Evolutionary conservation across 2,329 filamentous ascomycete genomes (phyloP), one percentile per base, ranked within the genome.

Genomic region (Chrysosphaeria jannelii): DNA sequence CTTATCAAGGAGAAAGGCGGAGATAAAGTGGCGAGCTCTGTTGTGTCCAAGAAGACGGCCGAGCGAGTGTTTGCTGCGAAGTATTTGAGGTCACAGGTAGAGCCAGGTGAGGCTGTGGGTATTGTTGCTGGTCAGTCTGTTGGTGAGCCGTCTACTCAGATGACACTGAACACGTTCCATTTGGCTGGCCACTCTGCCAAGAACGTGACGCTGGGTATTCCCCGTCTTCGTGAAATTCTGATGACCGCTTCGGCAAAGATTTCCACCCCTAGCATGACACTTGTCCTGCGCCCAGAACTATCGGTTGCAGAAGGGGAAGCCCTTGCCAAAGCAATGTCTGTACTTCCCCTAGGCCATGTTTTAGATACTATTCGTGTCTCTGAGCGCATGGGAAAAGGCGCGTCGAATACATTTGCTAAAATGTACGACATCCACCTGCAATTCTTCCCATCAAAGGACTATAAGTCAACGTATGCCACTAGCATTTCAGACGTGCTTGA

Each of bases 141-240:
- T 20, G 85, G 85, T 39, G 88, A 97, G 40, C 85, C 88, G 6
- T 91, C 79, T 3, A 97, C 85, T 8, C 85, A 97, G 44, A 97
- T 97, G 88, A 97, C 88, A 6, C 51, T 97, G 26, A 97, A 97
- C 48, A 97, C 88, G 14, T 97, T 97, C 61, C 85, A 97, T 58
- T 74, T 97, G 60, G 85, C 85, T 44, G 85, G 85, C 39, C 81
- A 93, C 52, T 79, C 85, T 11, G 70, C 85, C 14, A 93, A 91
- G 55, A 97, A 97, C 57, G 88, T 97, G 39, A 97, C 85, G 1
- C 60, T 91, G 11, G 85, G 85, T 74, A 93, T 97, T 39, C 85
- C 85, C 28, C 76, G 85, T 47, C 57, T 97, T 11, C 61, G 85
- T 48, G 85, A 97, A 57, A 91, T 97, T 36, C 60, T 97, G 33